Evolutionary conservation across 2,329 filamentous ascomycete species (phyloP), one percentile per base, ranked within the genome.

Genomic region (Colletotrichum lupini): DNA sequence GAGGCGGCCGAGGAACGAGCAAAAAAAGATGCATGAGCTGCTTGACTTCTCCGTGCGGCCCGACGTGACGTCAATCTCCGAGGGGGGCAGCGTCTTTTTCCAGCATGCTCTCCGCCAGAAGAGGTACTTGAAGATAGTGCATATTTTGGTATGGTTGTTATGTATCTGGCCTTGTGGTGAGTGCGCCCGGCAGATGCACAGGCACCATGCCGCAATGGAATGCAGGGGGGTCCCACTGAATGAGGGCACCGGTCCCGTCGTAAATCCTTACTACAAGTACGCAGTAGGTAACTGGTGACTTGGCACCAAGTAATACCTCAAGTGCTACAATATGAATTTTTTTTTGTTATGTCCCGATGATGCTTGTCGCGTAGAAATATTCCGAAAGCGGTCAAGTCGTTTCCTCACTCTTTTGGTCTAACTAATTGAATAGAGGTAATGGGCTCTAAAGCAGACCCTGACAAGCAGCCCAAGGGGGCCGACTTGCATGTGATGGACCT

Each of bases 41-140:
- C 16, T 32, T 24, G 37, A 19, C 8, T 19, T 3, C 19, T 22
- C 14, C 49, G 22, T 53, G 61, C 46, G 30, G 49, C 16, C 30
- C 16, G 22, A 22, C n/a, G 61, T 64, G 61, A 64, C 61, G 61
- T 64, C 61, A 55, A 63, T 63, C 30, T 55, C 49, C 30, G 49
- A 35, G 30, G 22, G 49, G 61, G 14, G 30, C 61, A 24, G 42
- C 61, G 28, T 53, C 42, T 62, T 14, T 8, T 63, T 35, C 3
- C 22, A 24, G 22, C 19, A 12, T 62, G 19, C 37, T 19, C 14
- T 42, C 16, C 37, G 37, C 9, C 37, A 42, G 37, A 42, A 7
- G 19, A 42, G 37, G 16, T 42, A 42, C 37, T 42, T 42, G 16
- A 4, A 7, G 6, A 4, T 42, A 19, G 5, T 7, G 37, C 16